A percentile compares a stretch with the other conserved stretches of the same genome.
phyloP scores from a whole-genome alignment of 2,329 filamentous ascomycete genomes.

The Reticulascus tulasneorum region DNA sequence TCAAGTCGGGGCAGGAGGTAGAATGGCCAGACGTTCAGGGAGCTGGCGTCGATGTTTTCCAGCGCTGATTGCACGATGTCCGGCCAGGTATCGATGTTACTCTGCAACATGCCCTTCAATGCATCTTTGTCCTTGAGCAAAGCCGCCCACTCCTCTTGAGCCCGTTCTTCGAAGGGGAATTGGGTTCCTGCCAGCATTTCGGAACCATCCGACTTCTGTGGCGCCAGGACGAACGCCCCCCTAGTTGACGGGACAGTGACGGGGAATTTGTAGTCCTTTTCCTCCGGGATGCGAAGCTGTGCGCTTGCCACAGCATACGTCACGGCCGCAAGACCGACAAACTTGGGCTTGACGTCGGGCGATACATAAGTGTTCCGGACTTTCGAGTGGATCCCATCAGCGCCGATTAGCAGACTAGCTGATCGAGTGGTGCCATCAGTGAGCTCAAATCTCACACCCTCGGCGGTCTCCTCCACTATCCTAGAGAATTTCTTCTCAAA shows the following conservation, averaged over 20 bases:
- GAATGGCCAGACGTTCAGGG: conserved; percentile 46
- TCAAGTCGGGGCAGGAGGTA: conserved; percentile 43
- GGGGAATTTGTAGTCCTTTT: conserved; percentile 32
- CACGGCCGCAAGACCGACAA: conserved; percentile 43
- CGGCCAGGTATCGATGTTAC: conserved; percentile 31
- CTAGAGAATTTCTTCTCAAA: conserved; percentile 45
- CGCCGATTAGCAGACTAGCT: conserved; percentile 47
- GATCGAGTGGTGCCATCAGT: conserved; percentile 35
- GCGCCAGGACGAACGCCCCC: conserved; percentile 48
- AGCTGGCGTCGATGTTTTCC: conserved; percentile 21
- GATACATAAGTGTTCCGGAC: conserved; percentile 46
- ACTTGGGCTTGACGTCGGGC: conserved; percentile 43
- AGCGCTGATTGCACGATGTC: conserved; percentile 30
- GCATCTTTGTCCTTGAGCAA: conserved; percentile 34
- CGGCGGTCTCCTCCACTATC: conserved; percentile 34
- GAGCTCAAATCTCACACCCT: conserved; percentile 42
- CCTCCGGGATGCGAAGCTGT: conserved; percentile 28
- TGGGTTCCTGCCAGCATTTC: conserved; percentile 38
- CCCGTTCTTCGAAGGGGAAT: conserved; percentile 26
- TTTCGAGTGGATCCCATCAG: conserved; percentile 57
- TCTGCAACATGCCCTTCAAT: conserved; percentile 27
- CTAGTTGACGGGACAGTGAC: conserved; percentile 36
- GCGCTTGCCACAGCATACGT: conserved; percentile 27
- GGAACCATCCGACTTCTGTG: conserved; percentile 36
- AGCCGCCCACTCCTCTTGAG: conserved; percentile 37